Percentiles rank a stretch among this genome's conserved stretches.
phyloP scores from a whole-genome alignment of 169 alveolate species.

The Plasmodium ovale region DNA sequence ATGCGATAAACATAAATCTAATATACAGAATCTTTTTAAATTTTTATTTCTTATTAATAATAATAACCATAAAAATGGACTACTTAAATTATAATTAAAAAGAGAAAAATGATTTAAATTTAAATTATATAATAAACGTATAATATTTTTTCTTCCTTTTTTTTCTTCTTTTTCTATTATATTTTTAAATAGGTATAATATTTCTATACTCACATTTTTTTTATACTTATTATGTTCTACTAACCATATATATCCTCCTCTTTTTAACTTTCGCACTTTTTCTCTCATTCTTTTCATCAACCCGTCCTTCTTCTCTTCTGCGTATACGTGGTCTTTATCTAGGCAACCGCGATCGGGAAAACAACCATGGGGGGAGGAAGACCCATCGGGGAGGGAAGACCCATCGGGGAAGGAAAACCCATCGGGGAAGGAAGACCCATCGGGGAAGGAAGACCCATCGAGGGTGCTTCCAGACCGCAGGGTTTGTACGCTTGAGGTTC shows the following conservation, averaged over 20 bases:
- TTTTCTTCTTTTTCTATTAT: slow-evolving; percentile 64
- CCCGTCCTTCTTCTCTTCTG: background rate
- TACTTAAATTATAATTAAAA: slow-evolving; percentile 50
- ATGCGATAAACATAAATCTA: slow-evolving; percentile 54
- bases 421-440: too few species aligned
- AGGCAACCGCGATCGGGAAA: too few species aligned
- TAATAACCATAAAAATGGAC: slow-evolving; percentile 65
- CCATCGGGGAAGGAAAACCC: too few species aligned
- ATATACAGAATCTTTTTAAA: slow-evolving; percentile 34
- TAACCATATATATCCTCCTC: slow-evolving; percentile 66
- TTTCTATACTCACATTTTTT: slow-evolving; percentile 66
- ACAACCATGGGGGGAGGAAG: background rate
- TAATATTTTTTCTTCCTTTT: slow-evolving; percentile 53
- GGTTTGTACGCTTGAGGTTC: too few species aligned
- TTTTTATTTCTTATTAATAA: slow-evolving; percentile 28
- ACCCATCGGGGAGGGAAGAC: background rate
- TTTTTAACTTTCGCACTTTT: slow-evolving; percentile 19
- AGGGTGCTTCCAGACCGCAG: too few species aligned
- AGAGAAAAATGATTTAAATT: slow-evolving; percentile 56
- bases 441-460: too few species aligned
- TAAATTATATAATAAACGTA: slow-evolving; percentile 35
- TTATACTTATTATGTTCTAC: slow-evolving; percentile 48
- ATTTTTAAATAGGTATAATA: slow-evolving; percentile 45
- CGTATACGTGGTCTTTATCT: background rate
- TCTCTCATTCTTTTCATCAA: too few species aligned